Evolutionary conservation across 1,139 yeast species (phyloP), one percentile per base, ranked within the genome.

Genomic region (Diutina pseudorugosa): DNA sequence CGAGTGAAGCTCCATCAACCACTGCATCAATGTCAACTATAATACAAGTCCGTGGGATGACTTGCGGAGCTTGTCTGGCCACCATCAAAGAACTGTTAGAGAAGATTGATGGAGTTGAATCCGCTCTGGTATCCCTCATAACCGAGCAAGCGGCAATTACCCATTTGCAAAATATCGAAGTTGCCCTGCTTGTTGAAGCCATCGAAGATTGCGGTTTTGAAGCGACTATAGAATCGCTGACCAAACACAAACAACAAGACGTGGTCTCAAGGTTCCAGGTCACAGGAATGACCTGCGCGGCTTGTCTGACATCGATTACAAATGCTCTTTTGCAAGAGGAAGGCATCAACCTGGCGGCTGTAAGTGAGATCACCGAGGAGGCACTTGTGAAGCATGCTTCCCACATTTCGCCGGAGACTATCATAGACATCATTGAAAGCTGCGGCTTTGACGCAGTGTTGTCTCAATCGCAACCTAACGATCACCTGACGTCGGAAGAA

Each of bases 281-380:
- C 0, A 64, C 59, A 36, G 96, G 96, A 4, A 90, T 90, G 96
- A 88, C 96, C 5, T 90, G 96, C 62, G 86, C 93, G 2, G 78
- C 94, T 0, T 90, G 96, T 64, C 78, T 83, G 2, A 73, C 81
- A 1, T 70, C 91, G 0, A 79, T 90, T 41, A 79, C 84, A 1
- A 65, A 66, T 20, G 79, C 82, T 1, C 66, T 88, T 30, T 71
- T 72, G 53, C 58, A 62, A 0, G 49, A 77, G 4, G 64, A 65
- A 0, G 89, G 87, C 1, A 81, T 82, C 18, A n/a, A 51, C 0
- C 41, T 62, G 19, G 90, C 73, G 0, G 70, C 76, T 14, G 87
- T 90, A 2, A 84, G 95, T 1, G 71, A 87, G 27, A 72, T 86
- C 23, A 88, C 96, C 0, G 91, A 85, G 60, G 81, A 81, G 53